Conservation (phyloP, 371 early-diverging fungal genomes). For the Mucor indicus region DNA sequence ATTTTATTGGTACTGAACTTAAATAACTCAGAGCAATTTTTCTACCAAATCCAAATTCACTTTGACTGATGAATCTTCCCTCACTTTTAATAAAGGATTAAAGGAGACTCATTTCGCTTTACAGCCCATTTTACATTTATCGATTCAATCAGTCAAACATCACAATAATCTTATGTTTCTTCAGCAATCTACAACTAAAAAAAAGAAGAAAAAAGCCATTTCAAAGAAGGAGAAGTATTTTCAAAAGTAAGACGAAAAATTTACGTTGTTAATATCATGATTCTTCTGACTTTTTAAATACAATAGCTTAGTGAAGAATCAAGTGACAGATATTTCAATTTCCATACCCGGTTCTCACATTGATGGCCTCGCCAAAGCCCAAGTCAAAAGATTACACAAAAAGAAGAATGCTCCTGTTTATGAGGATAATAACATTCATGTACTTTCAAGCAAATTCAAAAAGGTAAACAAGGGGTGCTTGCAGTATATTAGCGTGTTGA, state of each 20-base stretch:
- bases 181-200: conserved; percentile 1
- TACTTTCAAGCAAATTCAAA: neutral
- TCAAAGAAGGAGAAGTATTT: conserved; percentile 6
- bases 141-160: too few relatives aligned
- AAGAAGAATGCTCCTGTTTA: conserved; percentile 3
- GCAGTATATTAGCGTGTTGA: conserved; percentile 7
- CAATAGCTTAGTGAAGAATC: conserved; percentile 5
- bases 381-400: conserved; percentile 5
- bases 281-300: conserved; percentile 5
- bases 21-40: too few relatives aligned
- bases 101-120: too few relatives aligned
- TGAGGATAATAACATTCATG: conserved; percentile 6
- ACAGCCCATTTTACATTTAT: too few relatives aligned
- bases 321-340: conserved; percentile 6
- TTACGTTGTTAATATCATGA: conserved; percentile 4
- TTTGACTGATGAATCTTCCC: too few relatives aligned
- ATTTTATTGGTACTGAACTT: too few relatives aligned
- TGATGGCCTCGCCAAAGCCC: conserved; percentile 5
- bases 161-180: neutral
- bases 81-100: too few relatives aligned
- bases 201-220: conserved; percentile 1
- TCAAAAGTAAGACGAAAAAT: conserved; percentile 4
- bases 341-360: conserved; percentile 7
- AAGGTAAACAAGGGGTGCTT: conserved; percentile 3
- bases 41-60: too few relatives aligned